Evolutionary conservation across 2,329 filamentous ascomycete species (phyloP), one percentile per base, ranked within the genome.

Genomic region (Didymella glomerata): DNA sequence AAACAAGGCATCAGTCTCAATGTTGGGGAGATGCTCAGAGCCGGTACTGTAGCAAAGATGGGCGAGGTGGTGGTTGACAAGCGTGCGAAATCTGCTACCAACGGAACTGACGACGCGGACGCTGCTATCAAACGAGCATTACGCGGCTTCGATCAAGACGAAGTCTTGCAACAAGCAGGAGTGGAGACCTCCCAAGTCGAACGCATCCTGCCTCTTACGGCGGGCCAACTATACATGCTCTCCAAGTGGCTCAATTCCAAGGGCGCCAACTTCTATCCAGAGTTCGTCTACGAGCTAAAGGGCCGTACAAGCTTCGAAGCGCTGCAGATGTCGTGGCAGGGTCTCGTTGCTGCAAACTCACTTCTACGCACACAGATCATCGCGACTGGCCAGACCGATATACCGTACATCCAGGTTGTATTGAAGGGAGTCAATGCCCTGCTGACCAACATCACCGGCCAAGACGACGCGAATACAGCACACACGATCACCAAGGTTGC

Each of bases 151-250:
- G 71, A 84, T 16, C 60, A 78, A 0, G 30, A 70, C 0, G 50
- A 61, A 0, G 60, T 88, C 0, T 61, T 88, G 1, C 28, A 65
- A 0, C 52, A 68, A 1, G 72, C 79, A 9, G 78, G 79, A 0
- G 71, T 90, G 0, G 57, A 77, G 0, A 20, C 68, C 1, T 64
- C 79, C 0, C 73, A 84, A 4, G 76, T 91, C 13, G 84, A 90
- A 58, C 70, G 69, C 0, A 64, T 90, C 0, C 74, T 94, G 1
- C 92, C 92, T 1, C 88, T 88, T 2, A 87, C 91, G 3, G 84
- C 92, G 2, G 91, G 92, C 68, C 93, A 97, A 72, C 78, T 86
- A 0, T 93, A 95, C 74, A 92, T 95, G 87, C 80, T 97, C 25
- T 87, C 86, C 16, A 83, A 86, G 42, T 96, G 92, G 91, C 84